A percentile compares a stretch with the other conserved stretches of the same genome.
Conservation (phyloP, 768 basidiomycete species). For the Lactarius hatsudake region DNA sequence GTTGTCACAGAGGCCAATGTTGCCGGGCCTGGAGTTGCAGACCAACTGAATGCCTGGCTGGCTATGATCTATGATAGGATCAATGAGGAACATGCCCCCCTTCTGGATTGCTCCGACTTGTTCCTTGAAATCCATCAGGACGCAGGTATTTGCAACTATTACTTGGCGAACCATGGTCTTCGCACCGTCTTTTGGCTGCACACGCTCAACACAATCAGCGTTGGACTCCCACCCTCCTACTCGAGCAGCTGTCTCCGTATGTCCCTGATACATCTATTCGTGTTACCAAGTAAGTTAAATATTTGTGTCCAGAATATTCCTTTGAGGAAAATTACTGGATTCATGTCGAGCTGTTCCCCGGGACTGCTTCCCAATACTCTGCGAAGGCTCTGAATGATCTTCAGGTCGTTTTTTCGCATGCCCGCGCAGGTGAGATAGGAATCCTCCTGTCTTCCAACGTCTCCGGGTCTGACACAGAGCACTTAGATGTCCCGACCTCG, state of each 20-base stretch:
- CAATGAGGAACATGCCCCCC: not conserved
- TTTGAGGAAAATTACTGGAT: not conserved
- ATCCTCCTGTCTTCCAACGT: not conserved
- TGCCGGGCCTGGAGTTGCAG: not conserved
- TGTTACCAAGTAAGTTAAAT: not conserved
- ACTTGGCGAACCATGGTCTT: constrained; percentile 4
- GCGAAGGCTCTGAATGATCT: not conserved
- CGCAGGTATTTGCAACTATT: not conserved
- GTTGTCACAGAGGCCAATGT: constrained; percentile 11
- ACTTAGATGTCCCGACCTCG: not conserved
- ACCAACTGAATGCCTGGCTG: not conserved
- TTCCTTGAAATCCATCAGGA: constrained; percentile 14
- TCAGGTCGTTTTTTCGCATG: not conserved
- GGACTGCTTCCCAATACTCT: not conserved
- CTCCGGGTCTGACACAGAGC: not conserved
- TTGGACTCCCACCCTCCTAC: not conserved
- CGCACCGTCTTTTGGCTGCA: constrained; percentile 16
- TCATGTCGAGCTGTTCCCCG: not conserved
- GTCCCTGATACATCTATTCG: not conserved
- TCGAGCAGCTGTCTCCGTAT: constrained; percentile 3
- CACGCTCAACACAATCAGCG: not conserved
- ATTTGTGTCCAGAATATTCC: not conserved
- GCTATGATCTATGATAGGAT: not conserved
- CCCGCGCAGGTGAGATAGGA: not conserved
- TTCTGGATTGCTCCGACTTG: not conserved